A percentile compares a stretch with the other conserved stretches of the same genome.
Conservation (phyloP, 108 stramenopile genomes). For the Skeletonema grethae region DNA sequence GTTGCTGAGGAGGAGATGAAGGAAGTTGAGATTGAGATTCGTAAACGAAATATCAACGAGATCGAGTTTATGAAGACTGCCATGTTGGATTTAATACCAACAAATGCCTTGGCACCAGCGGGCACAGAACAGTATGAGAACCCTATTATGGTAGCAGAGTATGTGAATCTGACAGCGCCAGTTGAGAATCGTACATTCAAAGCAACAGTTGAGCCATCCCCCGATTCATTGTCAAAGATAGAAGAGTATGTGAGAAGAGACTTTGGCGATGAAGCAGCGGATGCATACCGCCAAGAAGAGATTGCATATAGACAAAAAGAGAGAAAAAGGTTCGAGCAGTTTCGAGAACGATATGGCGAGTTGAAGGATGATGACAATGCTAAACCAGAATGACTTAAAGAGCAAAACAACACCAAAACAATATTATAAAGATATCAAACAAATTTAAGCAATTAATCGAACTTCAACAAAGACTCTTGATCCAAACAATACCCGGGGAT, state of each 20-base stretch:
- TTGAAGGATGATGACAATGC: constrained; percentile 9
- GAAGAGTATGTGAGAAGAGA: constrained; percentile 43
- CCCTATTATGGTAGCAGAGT: constrained; percentile 43
- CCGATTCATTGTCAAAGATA: constrained; percentile 32
- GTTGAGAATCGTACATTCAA: constrained; percentile 18
- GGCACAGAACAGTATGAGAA: constrained; percentile 39
- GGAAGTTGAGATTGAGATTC: constrained; percentile 22
- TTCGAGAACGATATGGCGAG: constrained; percentile 28
- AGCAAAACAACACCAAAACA: no score
- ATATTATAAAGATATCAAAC: no score
- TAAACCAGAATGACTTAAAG: not conserved
- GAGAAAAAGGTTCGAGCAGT: constrained; percentile 21
- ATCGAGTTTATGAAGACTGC: constrained; percentile 30
- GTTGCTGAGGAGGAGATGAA: constrained; percentile 33
- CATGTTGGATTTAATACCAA: constrained; percentile 46
- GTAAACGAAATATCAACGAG: constrained; percentile 20
- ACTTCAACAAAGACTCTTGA: no score
- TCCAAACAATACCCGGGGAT: no score
- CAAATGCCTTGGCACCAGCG: constrained; percentile 35
- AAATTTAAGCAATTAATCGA: no score
- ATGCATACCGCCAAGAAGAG: constrained; percentile 34
- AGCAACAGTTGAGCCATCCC: constrained; percentile 22
- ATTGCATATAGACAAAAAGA: constrained; percentile 28
- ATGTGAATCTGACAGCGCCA: constrained; percentile 32
- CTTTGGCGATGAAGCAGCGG: constrained; percentile 46